Percentiles rank a stretch among this genome's conserved stretches.
Evolutionary conservation across 306 rosid species (phyloP).

Genomic region (Pyrus pyrifolia): DNA sequence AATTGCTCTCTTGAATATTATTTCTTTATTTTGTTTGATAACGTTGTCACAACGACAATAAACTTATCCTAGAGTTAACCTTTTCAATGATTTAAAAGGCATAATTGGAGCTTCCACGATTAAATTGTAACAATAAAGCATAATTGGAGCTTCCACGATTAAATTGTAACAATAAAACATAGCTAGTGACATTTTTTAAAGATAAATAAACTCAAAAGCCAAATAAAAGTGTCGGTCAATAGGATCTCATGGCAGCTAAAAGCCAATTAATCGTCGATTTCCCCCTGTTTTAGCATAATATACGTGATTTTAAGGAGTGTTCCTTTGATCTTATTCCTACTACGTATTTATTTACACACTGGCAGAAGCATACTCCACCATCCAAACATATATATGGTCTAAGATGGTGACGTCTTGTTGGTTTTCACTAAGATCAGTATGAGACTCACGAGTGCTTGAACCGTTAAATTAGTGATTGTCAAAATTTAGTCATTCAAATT

Average conservation of each 20-base stretch:
- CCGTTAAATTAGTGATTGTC: not conserved
- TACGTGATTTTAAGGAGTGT: not conserved
- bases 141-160: not conserved
- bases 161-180: not conserved
- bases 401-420: not conserved
- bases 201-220: not conserved
- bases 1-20: not conserved
- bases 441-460: too few relatives aligned
- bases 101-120: not conserved
- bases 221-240: constrained; percentile 15
- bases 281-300: too few relatives aligned
- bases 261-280: not conserved
- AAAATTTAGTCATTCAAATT: too few relatives aligned
- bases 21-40: constrained; percentile 1
- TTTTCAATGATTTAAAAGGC: constrained; percentile 3
- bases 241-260: not conserved
- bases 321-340: not conserved
- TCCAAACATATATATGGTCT: not conserved
- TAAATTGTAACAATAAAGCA: not conserved
- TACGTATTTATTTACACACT: not conserved
- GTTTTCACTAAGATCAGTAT: not conserved
- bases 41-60: not conserved
- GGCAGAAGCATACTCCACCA: not conserved
- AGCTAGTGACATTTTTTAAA: not conserved
- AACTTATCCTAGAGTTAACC: not conserved